These are phyloP conservation scores for Trichaptum fuscoviolaceum DNA, from an alignment of 768 basidiomycete genomes.

Conservation along the genomic window DNA sequence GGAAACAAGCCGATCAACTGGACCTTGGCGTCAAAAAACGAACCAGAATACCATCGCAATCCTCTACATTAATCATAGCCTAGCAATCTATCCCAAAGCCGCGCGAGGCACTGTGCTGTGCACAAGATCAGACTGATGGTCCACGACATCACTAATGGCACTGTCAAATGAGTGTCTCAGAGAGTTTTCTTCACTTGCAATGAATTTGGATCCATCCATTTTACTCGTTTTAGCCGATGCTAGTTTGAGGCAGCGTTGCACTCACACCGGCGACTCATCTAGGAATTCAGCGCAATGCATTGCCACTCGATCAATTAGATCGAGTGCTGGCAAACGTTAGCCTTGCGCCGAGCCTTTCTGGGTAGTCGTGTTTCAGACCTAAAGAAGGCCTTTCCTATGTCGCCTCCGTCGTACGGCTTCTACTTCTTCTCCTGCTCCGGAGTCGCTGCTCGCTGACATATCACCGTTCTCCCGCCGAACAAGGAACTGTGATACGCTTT, in stretches of 20 bases:
- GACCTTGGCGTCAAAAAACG: neutral
- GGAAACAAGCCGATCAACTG: neutral
- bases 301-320: neutral
- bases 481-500: neutral
- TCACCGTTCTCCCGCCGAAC: neutral
- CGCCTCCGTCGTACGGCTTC: neutral
- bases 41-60: neutral
- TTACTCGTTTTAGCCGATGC: neutral
- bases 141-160: neutral
- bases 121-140: neutral
- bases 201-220: neutral
- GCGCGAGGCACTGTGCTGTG: neutral
- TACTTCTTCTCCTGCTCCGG: neutral
- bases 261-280: neutral
- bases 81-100: neutral
- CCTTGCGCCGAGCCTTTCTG: neutral
- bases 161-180: neutral
- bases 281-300: neutral
- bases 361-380: neutral
- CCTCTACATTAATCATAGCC: neutral
- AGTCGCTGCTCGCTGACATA: neutral
- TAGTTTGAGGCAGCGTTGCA: neutral
- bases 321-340: neutral
- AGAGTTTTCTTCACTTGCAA: neutral
- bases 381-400: neutral